Percentiles rank a stretch among this genome's conserved stretches.
phyloP scores from a whole-genome alignment of 108 stramenopile genomes.

The Mayamaea pseudoterrestris region DNA sequence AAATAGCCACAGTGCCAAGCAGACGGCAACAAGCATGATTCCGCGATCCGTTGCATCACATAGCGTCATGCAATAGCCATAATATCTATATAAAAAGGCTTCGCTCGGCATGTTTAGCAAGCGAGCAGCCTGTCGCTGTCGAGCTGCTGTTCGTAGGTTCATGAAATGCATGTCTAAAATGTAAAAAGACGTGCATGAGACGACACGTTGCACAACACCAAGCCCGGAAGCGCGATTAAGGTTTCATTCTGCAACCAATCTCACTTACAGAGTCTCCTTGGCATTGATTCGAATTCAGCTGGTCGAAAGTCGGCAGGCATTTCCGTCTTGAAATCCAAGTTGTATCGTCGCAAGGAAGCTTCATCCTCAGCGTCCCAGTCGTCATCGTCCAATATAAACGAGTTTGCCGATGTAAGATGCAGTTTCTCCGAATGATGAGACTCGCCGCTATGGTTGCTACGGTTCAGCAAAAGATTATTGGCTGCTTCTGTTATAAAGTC shows the following conservation, averaged over 20 bases:
- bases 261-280: not conserved
- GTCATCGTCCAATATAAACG: not conserved
- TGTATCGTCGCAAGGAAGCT: not conserved
- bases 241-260: too few species aligned
- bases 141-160: constrained; percentile 6
- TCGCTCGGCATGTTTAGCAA: not conserved
- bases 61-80: too few species aligned
- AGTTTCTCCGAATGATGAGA: not conserved
- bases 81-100: too few species aligned
- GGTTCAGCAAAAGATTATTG: not conserved
- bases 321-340: not conserved
- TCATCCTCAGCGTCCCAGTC: constrained; percentile 2
- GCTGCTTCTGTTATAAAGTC: not conserved
- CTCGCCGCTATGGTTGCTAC: not conserved
- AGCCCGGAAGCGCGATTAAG: too few species aligned
- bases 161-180: too few species aligned
- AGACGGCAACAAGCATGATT: constrained; percentile 1
- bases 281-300: constrained; percentile 1
- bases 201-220: too few species aligned
- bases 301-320: constrained; percentile 2
- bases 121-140: constrained; percentile 3
- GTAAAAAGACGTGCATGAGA: too few species aligned
- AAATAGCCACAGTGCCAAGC: not conserved
- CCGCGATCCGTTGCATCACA: constrained; percentile 6
- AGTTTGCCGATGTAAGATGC: not conserved